Percentiles rank a stretch among this genome's conserved stretches.
These are phyloP conservation scores for Fagopyrum homotropicum DNA, from an alignment of 148 eudicot species.

Conservation along the genomic window DNA sequence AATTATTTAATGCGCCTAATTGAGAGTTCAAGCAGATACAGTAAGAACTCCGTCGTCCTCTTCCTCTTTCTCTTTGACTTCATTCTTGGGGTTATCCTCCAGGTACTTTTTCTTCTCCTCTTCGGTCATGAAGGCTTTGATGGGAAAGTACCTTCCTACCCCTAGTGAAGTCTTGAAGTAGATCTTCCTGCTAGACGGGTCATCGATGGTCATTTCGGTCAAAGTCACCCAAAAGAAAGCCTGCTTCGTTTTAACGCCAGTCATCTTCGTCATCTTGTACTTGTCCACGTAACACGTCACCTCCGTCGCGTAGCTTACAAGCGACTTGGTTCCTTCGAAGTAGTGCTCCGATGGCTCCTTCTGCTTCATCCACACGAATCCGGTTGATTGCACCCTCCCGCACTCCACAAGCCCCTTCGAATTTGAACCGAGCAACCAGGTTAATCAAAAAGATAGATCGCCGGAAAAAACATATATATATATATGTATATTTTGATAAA, in stretches of 20 bases:
- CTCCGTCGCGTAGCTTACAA: conserved; percentile 57
- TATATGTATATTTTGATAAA: background rate
- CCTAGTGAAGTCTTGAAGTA: conserved; percentile 65
- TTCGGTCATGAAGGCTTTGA: conserved; percentile 59
- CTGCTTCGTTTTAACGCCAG: conserved; percentile 77
- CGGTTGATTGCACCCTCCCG: conserved; percentile 67
- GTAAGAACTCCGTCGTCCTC: background rate
- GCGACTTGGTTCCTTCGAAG: conserved; percentile 44
- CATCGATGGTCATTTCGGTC: conserved; percentile 64
- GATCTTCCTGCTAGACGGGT: conserved; percentile 34
- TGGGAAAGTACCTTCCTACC: conserved; percentile 58
- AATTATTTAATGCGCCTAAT: background rate
- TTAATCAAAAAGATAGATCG: no score
- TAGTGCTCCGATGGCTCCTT: conserved; percentile 64
- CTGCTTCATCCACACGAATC: conserved; percentile 92
- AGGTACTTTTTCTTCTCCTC: conserved; percentile 46
- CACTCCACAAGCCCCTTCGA: conserved; percentile 55
- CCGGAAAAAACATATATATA: no score
- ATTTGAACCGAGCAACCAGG: no score
- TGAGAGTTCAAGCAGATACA: background rate
- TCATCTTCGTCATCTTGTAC: conserved; percentile 71
- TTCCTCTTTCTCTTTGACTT: background rate
- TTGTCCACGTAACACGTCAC: conserved; percentile 70
- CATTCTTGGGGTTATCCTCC: conserved; percentile 15
- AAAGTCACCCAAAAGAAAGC: conserved; percentile 68